Conservation (phyloP, 257 asterid species). For the Leptodermis oblonga region DNA sequence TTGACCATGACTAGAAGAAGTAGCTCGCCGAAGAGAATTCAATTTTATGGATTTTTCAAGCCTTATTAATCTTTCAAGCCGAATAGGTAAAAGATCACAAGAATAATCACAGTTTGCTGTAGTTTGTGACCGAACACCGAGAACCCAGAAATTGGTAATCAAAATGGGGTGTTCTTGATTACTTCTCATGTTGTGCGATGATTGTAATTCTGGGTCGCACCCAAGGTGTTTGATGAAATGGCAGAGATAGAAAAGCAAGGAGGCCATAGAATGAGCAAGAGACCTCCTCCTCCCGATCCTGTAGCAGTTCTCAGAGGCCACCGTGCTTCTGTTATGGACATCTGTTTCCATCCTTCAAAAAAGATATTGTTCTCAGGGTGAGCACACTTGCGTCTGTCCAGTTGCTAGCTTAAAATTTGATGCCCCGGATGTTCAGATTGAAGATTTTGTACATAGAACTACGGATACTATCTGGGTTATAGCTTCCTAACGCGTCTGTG, state of each 20-base stretch:
- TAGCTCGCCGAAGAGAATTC: no score
- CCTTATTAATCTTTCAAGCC: no score
- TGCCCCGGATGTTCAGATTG: background rate
- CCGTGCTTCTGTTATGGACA: slow-evolving; percentile 82
- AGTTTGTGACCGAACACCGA: no score
- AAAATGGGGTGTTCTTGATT: background rate
- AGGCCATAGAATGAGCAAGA: slow-evolving; percentile 48
- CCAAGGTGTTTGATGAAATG: slow-evolving; percentile 42
- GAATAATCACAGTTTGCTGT: no score
- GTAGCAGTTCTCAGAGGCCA: slow-evolving; percentile 92
- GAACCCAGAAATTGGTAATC: background rate
- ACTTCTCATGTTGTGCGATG: no score
- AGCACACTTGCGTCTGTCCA: background rate
- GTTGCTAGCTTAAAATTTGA: background rate
- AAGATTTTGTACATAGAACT: background rate
- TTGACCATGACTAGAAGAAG: background rate
- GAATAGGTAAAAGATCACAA: no score
- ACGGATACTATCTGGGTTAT: background rate
- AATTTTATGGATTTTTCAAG: no score
- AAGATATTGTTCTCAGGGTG: slow-evolving; percentile 62
- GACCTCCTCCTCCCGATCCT: slow-evolving; percentile 91
- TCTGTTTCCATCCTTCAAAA: slow-evolving; percentile 72
- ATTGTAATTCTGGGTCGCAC: background rate
- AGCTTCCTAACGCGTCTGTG: background rate
- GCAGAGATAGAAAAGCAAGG: slow-evolving; percentile 8